Evolutionary conservation across 192 early-diverging fungal genomes (phyloP).

Genomic region (Podila epigama): DNA sequence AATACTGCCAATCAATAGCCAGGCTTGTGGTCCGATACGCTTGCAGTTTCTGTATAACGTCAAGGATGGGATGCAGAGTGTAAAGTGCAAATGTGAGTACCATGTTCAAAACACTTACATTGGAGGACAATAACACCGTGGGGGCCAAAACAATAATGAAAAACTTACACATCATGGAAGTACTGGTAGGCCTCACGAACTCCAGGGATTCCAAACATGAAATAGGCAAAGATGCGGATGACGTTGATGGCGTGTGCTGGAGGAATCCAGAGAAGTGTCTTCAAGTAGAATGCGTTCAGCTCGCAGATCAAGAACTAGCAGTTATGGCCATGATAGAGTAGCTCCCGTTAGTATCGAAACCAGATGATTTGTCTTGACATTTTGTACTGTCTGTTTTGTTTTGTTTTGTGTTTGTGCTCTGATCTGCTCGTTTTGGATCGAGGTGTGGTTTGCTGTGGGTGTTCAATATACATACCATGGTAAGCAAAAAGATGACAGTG

Average conservation of each 20-base stretch:
- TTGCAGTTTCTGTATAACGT: constrained; percentile 70
- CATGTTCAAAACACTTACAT: neutral
- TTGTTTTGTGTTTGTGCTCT: no score
- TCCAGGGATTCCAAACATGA: constrained; percentile 87
- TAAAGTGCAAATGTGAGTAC: neutral
- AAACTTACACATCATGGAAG: constrained; percentile 61
- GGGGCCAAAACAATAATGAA: no score
- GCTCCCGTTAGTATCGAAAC: neutral
- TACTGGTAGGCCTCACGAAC: constrained; percentile 92
- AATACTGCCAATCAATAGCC: constrained; percentile 87
- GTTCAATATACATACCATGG: constrained; percentile 61
- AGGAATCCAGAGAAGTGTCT: constrained; percentile 92
- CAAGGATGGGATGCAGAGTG: neutral
- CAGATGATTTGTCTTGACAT: neutral
- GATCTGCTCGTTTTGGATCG: no score
- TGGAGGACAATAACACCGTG: no score
- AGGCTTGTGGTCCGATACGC: constrained; percentile 92
- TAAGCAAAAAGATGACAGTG: constrained; percentile 75
- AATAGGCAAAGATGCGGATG: constrained; percentile 77
- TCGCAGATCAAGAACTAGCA: constrained; percentile 78
- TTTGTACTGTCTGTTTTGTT: no score
- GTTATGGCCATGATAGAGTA: constrained; percentile 1
- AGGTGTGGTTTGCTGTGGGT: no score
- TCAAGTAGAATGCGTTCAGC: constrained; percentile 95
- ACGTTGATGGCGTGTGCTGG: constrained; percentile 85